Evolutionary conservation across 352 stramenopile species (phyloP), one percentile per base, ranked within the genome.

Genomic region (Plasmopara halstedii): DNA sequence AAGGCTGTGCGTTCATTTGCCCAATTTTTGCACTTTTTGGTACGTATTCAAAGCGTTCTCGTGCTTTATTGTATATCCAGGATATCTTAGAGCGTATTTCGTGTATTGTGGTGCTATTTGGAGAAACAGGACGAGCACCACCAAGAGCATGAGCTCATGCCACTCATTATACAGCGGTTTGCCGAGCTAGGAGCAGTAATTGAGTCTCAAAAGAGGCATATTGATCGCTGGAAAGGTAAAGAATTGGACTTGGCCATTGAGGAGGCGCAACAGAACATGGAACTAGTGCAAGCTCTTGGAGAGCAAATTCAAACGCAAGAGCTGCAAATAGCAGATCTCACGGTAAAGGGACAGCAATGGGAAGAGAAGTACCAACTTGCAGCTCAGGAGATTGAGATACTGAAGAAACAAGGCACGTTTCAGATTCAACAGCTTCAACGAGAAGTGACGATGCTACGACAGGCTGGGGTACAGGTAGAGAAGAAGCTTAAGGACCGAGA

Each of bases 181-280:
- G 67, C 74, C 7, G 76, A 91, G 44, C 61, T 91, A 8, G 80
- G 80, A 6, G 66, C 74, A 1, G 74, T 91, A 3, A 91, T 91
- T 50, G 77, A 91, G 68, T 86, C 74, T 14, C 80, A 91, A 58
- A 91, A 91, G 60, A 66, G 75, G 34, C 73, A 91, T 37, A 89
- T 88, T 25, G 77, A 91, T 43, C 73, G 70, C 18, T 91, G 80
- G 80, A 91, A 91, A 66, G 64, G 80, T 46, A 87, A 87, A 58
- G 80, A 89, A 38, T 53, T 88, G 35, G 77, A 91, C 27, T 53
- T 88, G 37, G 75, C 78, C 19, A 89, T 88, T 50, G 77, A 66
- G 10, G 80, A 88, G 36, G 53, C 64, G 1, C 67, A 88, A 39
- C 65, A 85, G 38, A 85, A 79, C 35, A 44, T 87, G 19, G 73